Percentiles rank a stretch among this genome's conserved stretches.
phyloP scores from a whole-genome alignment of 768 basidiomycete species.

The Lentinula sp. region DNA sequence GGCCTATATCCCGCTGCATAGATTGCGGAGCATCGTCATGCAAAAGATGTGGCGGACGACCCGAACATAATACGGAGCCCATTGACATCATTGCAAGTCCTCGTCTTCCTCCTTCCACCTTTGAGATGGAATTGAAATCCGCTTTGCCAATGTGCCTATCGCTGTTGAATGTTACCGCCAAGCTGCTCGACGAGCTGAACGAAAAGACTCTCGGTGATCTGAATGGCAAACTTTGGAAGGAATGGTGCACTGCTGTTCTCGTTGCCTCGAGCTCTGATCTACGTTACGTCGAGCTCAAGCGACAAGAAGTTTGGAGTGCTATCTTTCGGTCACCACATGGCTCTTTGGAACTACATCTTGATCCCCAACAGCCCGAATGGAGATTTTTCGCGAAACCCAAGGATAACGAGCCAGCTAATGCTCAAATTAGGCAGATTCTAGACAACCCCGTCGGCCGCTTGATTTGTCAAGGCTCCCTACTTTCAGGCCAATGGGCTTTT shows the following conservation, averaged over 20 bases:
- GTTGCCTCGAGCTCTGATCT: conserved; percentile 58
- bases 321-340: conserved; percentile 71
- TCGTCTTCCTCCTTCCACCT: conserved; percentile 67
- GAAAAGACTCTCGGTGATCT: conserved; percentile 33
- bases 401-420: conserved; percentile 65
- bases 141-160: conserved; percentile 83
- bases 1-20: conserved; percentile 58
- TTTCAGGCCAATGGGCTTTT: conserved; percentile 74
- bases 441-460: conserved; percentile 75
- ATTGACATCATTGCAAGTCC: conserved; percentile 47
- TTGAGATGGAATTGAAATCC: conserved; percentile 73
- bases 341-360: conserved; percentile 68
- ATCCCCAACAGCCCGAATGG: conserved; percentile 81
- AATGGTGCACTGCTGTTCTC: conserved; percentile 65
- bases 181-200: conserved; percentile 48
- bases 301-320: conserved; percentile 85
- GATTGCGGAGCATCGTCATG: conserved; percentile 82
- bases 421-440: conserved; percentile 70
- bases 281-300: conserved; percentile 79
- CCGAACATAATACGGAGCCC: conserved; percentile 70
- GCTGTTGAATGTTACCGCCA: conserved; percentile 42
- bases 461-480: conserved; percentile 47
- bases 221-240: conserved; percentile 52
- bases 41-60: conserved; percentile 82
- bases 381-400: conserved; percentile 72